Evolutionary conservation across 768 basidiomycete species (phyloP), one percentile per base, ranked within the genome.

Genomic region (Macrolepiota dolichaula): DNA sequence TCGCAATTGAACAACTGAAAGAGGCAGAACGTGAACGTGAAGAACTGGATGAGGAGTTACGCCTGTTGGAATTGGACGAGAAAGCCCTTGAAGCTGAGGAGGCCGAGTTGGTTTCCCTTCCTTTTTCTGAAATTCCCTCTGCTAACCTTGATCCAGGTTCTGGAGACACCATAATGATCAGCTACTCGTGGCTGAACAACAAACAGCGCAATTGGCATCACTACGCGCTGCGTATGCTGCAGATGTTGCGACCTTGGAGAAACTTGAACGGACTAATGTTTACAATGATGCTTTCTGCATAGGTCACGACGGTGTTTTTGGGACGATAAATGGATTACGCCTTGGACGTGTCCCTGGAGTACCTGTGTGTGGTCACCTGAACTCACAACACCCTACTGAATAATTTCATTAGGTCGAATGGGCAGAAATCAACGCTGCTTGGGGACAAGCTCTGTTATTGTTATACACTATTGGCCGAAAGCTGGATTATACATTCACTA

Each of bases 351-450:
- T 96, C 10, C 86, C 91, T 47, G 86, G 87, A 29, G 87, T 91
- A 50, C 87, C 86, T n/a, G 92, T 92, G 70, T 44, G 86, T 77
- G 25, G 52, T 17, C 54, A 49, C 49, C 37, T 50, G 7, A 15
- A 27, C n/a, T 40, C 60, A 62, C 40, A 29, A 35, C 32, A 25
- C 52, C 36, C 55, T 47, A 32, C 61, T 57, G 61, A 61, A 53
- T 66, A 58, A 65, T 64, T 32, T 13, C 38, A 62, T 9, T 63
- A 93, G 87, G 96, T 98, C 32, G 97, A 98, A 70, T 99, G 96
- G 96, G 85, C 93, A 2, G 97, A 99, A 74, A 95, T 98, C 72
- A 98, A 98, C 69, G 97, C 97, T 11, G 97, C 97, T 17, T 97
- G 96, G 95, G 97, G 97, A 1, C 90, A 97, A 70, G 93, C 96